A percentile compares a stretch with the other conserved stretches of the same genome.
Conservation (phyloP, 495 filamentous ascomycete species). For the Lichina pygmaea region DNA sequence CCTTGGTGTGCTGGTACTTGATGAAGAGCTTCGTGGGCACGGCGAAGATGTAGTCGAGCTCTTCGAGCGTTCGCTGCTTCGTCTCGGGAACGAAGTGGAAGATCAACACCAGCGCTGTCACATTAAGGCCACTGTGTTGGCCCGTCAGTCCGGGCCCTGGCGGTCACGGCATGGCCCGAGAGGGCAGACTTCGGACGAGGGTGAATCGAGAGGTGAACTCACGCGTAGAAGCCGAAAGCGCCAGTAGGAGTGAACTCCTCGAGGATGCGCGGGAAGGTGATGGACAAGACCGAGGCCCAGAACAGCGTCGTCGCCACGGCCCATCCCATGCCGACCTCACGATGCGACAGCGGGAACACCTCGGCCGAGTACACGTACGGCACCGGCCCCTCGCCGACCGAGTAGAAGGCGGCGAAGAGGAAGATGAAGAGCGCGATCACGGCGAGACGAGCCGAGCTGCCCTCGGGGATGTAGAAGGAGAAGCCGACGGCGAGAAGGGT, state of each 20-base stretch:
- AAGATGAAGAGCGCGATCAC: conserved; percentile 46
- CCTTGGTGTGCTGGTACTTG: conserved; percentile 32
- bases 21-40: conserved; percentile 37
- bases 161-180: conserved; percentile 17
- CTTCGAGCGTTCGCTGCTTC: conserved; percentile 43
- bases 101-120: conserved; percentile 35
- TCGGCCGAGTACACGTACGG: conserved; percentile 63
- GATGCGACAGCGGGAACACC: conserved; percentile 47
- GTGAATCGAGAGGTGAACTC: not conserved
- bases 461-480: conserved; percentile 33
- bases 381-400: conserved; percentile 57
- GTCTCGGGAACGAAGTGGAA: conserved; percentile 43
- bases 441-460: conserved; percentile 24
- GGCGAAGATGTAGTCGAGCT: conserved; percentile 64
- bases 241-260: conserved; percentile 7
- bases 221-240: conserved; percentile 17
- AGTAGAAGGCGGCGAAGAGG: conserved; percentile 47
- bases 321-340: conserved; percentile 50
- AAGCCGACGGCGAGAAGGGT: conserved; percentile 46
- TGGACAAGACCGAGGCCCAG: conserved; percentile 34
- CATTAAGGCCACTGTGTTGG: conserved; percentile 20
- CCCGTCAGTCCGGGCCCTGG: not conserved
- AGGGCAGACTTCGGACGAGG: not conserved
- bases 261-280: conserved; percentile 39
- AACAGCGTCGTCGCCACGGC: conserved; percentile 41